These are phyloP conservation scores for Coniochaeta prunicola DNA, from an alignment of 2,329 filamentous ascomycete genomes.

Conservation along the genomic window DNA sequence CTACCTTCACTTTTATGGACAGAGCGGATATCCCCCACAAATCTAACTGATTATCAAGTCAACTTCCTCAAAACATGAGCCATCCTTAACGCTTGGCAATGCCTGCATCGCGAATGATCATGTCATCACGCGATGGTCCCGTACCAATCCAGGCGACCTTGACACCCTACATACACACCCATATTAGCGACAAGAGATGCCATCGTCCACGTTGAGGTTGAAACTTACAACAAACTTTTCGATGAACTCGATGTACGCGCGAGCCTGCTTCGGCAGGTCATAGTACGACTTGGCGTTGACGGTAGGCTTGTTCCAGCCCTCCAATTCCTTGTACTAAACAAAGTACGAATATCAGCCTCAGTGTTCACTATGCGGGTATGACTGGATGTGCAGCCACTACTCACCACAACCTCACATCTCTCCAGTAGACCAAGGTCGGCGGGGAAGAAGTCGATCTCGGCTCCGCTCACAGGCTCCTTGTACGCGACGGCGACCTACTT, in stretches of 20 bases:
- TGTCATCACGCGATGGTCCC: conserved; percentile 56
- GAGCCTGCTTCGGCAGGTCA: conserved; percentile 56
- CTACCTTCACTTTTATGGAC: neutral
- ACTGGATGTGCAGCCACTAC: neutral
- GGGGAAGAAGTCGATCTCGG: conserved; percentile 55
- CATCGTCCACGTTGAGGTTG: neutral
- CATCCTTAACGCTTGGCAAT: neutral
- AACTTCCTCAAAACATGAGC: neutral
- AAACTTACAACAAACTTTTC: conserved; percentile 49
- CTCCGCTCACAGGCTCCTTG: conserved; percentile 16
- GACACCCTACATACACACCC: conserved; percentile 7
- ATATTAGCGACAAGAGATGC: conserved; percentile 11
- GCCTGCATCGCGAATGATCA: conserved; percentile 33
- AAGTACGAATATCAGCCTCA: neutral
- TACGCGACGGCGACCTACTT: conserved; percentile 51
- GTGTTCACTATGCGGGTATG: neutral
- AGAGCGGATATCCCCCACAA: too few relatives aligned
- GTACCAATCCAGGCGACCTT: conserved; percentile 57
- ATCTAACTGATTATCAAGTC: neutral
- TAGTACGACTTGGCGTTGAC: conserved; percentile 50
- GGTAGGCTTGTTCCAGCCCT: conserved; percentile 62
- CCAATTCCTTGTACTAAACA: conserved; percentile 52
- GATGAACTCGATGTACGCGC: conserved; percentile 58
- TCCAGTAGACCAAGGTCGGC: conserved; percentile 53
- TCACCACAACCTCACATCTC: conserved; percentile 47